Conservation (phyloP, 495 filamentous ascomycete species). For the Podospora pseudopauciseta region DNA sequence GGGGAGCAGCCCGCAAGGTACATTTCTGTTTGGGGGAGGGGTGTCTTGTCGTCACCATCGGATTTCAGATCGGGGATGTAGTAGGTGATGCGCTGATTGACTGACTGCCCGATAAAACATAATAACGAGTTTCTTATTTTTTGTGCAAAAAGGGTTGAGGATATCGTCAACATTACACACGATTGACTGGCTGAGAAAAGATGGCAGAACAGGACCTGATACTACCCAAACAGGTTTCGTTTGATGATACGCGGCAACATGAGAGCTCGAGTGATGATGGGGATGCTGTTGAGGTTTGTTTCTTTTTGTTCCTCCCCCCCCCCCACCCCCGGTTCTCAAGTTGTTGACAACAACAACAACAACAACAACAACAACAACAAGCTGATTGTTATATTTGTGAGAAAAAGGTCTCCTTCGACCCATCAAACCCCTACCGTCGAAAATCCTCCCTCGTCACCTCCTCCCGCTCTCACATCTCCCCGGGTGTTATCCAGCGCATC, state of each 20-base stretch:
- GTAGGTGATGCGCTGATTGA: no score
- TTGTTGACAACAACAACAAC: neutral
- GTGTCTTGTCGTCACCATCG: neutral
- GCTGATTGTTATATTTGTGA: neutral
- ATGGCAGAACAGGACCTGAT: neutral
- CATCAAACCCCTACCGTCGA: conserved; percentile 68
- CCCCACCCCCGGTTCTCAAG: neutral
- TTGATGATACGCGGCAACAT: neutral
- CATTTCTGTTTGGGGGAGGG: neutral
- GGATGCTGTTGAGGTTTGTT: conserved; percentile 40
- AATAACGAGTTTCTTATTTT: no score
- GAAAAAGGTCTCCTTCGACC: conserved; percentile 68
- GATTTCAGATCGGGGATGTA: neutral
- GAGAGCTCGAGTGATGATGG: conserved; percentile 28
- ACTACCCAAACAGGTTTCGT: neutral
- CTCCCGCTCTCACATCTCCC: conserved; percentile 17
- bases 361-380: neutral
- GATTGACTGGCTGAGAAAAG: no score
- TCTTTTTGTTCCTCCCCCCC: neutral
- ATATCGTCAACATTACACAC: no score
- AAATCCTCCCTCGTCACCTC: conserved; percentile 77
- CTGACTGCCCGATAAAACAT: no score
- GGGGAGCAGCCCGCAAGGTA: conserved; percentile 1
- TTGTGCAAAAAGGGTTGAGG: no score
- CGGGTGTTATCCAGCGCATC: neutral